Evolutionary conservation across 2,329 filamentous ascomycete species (phyloP).

Genomic region (Ophiostoma perfectum): DNA sequence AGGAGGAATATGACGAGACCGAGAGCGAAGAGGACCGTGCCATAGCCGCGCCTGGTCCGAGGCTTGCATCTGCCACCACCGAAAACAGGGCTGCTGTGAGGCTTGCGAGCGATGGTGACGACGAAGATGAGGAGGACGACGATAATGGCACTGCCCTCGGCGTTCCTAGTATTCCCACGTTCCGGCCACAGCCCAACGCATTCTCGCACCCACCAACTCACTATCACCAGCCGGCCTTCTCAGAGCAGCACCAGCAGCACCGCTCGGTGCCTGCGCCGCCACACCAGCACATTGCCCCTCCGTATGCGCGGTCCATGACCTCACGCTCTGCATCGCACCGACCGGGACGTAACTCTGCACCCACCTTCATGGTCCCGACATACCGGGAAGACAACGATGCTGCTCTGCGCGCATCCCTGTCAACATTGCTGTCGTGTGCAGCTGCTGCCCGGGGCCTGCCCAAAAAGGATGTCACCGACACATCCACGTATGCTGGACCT

Average conservation of each 20-base stretch:
- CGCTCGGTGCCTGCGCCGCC: constrained; percentile 35
- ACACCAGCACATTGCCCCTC: constrained; percentile 41
- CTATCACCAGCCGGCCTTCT: constrained; percentile 35
- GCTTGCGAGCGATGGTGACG: constrained; percentile 32
- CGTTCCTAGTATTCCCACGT: constrained; percentile 41
- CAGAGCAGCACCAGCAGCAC: constrained; percentile 41
- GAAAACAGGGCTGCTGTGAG: constrained; percentile 28
- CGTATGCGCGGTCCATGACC: constrained; percentile 7
- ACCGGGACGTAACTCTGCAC: neutral
- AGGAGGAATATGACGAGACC: constrained; percentile 91
- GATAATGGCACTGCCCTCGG: constrained; percentile 82
- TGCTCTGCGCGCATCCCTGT: constrained; percentile 85
- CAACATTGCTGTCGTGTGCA: constrained; percentile 89
- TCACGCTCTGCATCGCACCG: constrained; percentile 10
- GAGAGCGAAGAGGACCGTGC: constrained; percentile 78
- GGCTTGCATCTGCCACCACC: neutral
- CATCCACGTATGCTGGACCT: too few relatives aligned
- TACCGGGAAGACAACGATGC: constrained; percentile 88
- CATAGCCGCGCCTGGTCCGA: constrained; percentile 36
- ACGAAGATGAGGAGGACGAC: constrained; percentile 50
- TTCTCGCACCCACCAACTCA: constrained; percentile 74
- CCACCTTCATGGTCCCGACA: constrained; percentile 41
- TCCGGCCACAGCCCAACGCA: constrained; percentile 85
- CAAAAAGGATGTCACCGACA: constrained; percentile 47
- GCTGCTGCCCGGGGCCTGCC: constrained; percentile 79